Evolutionary conservation across 345 rosid species (phyloP), one percentile per base, ranked within the genome.

Genomic region (Sonneratia alba): DNA sequence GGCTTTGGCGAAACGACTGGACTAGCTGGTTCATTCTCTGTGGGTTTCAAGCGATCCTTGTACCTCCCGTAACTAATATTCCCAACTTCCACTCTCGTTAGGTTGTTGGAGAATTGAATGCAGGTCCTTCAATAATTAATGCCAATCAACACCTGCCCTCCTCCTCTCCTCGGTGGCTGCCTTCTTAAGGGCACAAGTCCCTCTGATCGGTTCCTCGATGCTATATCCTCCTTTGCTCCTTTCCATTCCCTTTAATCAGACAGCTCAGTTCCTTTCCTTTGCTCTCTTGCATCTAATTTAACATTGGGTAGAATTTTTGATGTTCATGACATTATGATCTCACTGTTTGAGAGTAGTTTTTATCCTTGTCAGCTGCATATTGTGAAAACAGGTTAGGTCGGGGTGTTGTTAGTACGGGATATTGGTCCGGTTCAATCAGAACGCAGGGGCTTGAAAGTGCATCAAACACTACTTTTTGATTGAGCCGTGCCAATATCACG

Each of bases 401-500:
- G 67, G 66, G 48, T 66, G 36, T 13, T 9, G 40, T 73, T 19
- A 3, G 65, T 19, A 79, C 87, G 87, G 72, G 86, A 84, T 86
- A 82, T 86, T 86, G 90, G 86, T 82, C 66, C 87, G 87, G 90
- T 84, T 86, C 90, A 86, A 86, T 84, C 70, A 82, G 83, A 86
- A 84, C 84, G 48, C 76, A 1, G 48, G 78, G 32, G 32, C 32
- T 27, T 27, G 32, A 27, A 63, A 65, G 16, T 19, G n/a, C 36
- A 36, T 70, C 61, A 80, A 57, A 81, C 79, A 34, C 82, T 77
- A 80, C 72, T 71, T 86, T 82, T 81, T 86, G 67, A 84, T 84
- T 86, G 89, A 86, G 85, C 89, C 89, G 89, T 74, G 87, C 89
- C 89, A 86, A 86, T 86, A 86, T 86, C 89, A 80, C 87, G 87